Evolutionary conservation across 2,329 filamentous ascomycete genomes (phyloP), one percentile per base, ranked within the genome.

Genomic region (Thyridium curvatum): DNA sequence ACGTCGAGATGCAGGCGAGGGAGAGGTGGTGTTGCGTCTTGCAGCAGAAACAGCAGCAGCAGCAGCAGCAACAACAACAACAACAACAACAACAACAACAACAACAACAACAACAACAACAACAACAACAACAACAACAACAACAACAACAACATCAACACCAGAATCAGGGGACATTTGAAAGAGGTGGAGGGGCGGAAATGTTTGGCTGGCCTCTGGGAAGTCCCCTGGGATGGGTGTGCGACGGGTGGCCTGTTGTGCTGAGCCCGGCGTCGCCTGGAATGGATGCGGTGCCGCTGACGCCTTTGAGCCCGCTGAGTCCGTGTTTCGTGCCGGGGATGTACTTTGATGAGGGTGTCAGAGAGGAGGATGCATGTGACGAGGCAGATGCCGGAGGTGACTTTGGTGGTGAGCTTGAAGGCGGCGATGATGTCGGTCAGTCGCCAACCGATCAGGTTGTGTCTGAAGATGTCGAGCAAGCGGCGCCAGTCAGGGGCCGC

Each of bases 1-100:
- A 65, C 28, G 53, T 69, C 13, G 71, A 78, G 52, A 63, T 72
- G 12, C 64, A 67, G 46, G 66, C 62, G 30, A 60, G 63, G 3
- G 63, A 68, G 37, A 54, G 62, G 3, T 64, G 60, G 60, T 48
- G 48, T 21, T 54, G 59, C 30, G 51, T 62, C 2, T 53, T 54
- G 32, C 47, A 53, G 9, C 50, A 57, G 30, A 32, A 45, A 35
- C 38, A 45, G 18, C 9, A 9, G 21, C 38, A 32, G 13, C 35
- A 51, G 13, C 52, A 56, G 37, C 35, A 46, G 38, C 42, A n/a
- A n/a, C n/a, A 47, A n/a, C n/a, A n/a, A n/a, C n/a, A n/a, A n/a
- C 47, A 53, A 8, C 50, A 57, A 30, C 32, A 45, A 35, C 38
- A 45, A 18, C 9, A 9, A 14, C 38, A 32, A 13, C 35, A 51